Evolutionary conservation across 2,329 filamentous ascomycete species (phyloP).

Genomic region (Coniochaeta sp.): DNA sequence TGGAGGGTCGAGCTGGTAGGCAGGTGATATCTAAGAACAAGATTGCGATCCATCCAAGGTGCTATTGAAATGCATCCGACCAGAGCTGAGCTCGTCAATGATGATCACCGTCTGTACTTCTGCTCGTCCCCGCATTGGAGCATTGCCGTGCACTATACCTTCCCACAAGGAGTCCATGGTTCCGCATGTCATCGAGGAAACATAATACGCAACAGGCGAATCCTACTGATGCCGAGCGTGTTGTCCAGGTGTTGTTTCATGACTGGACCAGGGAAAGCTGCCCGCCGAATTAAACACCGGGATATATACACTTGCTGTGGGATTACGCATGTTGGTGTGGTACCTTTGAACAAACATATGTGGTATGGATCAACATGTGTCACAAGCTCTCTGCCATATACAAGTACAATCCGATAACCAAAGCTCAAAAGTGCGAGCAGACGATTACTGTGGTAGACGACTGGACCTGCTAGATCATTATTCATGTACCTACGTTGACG

Average conservation of each 20-base stretch:
- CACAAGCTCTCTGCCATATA: too few species aligned
- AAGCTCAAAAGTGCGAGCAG: too few species aligned
- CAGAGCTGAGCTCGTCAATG: not conserved
- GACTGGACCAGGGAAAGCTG: not conserved
- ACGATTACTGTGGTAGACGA: too few species aligned
- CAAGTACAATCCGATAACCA: too few species aligned
- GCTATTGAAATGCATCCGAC: not conserved
- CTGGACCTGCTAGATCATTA: too few species aligned
- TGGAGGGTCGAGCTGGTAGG: not conserved
- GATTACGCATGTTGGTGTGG: not conserved
- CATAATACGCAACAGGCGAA: not conserved
- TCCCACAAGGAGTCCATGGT: too few species aligned
- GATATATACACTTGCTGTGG: not conserved
- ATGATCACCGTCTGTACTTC: too few species aligned
- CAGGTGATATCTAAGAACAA: not conserved
- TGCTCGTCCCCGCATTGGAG: too few species aligned
- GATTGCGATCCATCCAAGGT: not conserved
- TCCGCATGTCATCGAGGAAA: not conserved
- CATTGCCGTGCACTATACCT: too few species aligned
- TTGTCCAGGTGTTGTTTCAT: conserved; percentile 5
- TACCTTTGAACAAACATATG: too few species aligned
- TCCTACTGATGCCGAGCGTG: not conserved
- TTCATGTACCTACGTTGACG: too few species aligned
- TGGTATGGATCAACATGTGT: too few species aligned
- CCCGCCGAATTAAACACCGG: not conserved